These are phyloP conservation scores for Vaccinium myrtillus DNA, from an alignment of 148 eudicot species.

Conservation along the genomic window DNA sequence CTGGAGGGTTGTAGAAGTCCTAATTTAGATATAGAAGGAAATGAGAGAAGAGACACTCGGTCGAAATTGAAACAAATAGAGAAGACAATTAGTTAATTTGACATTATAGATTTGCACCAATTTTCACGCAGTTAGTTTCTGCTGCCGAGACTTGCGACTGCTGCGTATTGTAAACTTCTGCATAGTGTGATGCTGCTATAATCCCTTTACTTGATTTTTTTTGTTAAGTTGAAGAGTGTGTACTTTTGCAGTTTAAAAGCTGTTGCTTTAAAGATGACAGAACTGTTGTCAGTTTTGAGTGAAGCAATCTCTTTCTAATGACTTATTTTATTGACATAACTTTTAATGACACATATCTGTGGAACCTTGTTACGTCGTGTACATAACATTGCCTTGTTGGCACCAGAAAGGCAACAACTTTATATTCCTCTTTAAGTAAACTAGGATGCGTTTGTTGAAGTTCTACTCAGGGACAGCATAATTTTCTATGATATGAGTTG, in stretches of 20 bases:
- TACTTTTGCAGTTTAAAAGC: background rate
- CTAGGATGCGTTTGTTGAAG: background rate
- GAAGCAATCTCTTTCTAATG: constrained; percentile 3
- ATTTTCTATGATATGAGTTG: background rate
- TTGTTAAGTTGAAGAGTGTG: background rate
- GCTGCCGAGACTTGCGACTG: background rate
- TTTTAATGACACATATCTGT: background rate
- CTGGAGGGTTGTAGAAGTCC: background rate
- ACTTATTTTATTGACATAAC: background rate
- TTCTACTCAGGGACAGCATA: background rate
- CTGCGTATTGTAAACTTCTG: background rate
- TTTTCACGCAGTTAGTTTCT: background rate
- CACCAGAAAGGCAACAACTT: background rate
- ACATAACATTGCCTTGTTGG: background rate
- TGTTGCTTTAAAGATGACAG: background rate
- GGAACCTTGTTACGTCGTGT: background rate
- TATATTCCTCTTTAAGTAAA: background rate
- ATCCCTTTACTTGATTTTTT: background rate
- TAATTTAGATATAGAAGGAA: background rate
- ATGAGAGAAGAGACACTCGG: background rate
- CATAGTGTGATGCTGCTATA: background rate
- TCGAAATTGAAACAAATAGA: background rate
- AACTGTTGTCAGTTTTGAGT: background rate
- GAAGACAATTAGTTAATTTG: background rate
- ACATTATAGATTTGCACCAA: background rate